Evolutionary conservation across 768 basidiomycete genomes (phyloP).

Genomic region (Amanita inopinata): DNA sequence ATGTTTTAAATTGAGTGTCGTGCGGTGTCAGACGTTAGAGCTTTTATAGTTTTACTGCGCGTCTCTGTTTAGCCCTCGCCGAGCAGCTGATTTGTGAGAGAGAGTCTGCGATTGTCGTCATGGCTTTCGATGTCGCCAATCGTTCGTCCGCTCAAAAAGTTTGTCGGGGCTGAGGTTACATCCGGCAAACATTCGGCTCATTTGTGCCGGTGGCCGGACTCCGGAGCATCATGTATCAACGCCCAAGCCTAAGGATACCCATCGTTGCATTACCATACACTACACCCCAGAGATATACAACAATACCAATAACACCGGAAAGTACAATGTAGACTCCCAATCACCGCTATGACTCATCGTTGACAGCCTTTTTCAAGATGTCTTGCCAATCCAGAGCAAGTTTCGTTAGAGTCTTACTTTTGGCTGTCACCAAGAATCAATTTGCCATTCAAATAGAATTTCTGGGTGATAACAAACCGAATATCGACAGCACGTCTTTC

Average conservation of each 20-base stretch:
- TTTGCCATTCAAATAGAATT: neutral
- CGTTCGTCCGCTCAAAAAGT: too few species aligned
- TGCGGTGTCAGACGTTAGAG: slow-evolving; percentile 4
- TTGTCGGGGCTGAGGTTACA: too few species aligned
- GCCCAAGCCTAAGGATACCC: neutral
- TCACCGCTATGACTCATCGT: slow-evolving; percentile 29
- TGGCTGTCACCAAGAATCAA: slow-evolving; percentile 31
- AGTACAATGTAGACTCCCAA: neutral
- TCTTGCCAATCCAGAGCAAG: slow-evolving; percentile 82
- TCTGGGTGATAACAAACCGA: slow-evolving; percentile 44
- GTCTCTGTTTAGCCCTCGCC: too few species aligned
- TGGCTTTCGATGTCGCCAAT: too few species aligned
- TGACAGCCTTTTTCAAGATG: slow-evolving; percentile 51
- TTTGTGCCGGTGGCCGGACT: too few species aligned
- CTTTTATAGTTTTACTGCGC: too few species aligned
- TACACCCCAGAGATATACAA: neutral
- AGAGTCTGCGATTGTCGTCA: too few species aligned
- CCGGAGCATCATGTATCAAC: too few species aligned
- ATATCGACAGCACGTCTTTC: slow-evolving; percentile 67
- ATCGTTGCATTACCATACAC: neutral
- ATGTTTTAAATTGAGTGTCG: neutral
- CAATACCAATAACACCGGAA: neutral
- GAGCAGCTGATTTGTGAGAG: neutral
- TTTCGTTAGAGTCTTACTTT: slow-evolving; percentile 65
- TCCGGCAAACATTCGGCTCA: too few species aligned